phyloP scores from a whole-genome alignment of 208 protist species.

The Leishmania martiniquensis region DNA sequence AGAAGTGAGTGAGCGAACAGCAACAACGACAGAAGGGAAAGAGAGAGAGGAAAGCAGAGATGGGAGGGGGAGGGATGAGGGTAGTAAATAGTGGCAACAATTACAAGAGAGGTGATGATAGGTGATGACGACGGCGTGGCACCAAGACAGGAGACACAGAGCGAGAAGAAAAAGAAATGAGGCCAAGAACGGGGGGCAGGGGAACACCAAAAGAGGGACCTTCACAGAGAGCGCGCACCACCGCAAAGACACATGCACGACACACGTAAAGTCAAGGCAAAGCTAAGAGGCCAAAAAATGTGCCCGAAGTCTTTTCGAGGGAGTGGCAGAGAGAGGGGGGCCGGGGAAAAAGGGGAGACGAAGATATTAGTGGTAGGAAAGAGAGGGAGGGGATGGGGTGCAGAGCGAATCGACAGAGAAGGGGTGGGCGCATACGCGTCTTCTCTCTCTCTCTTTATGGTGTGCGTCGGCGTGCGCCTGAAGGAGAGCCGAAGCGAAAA shows the following conservation, averaged over 20 bases:
- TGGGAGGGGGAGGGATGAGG: not conserved
- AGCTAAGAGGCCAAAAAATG: not conserved
- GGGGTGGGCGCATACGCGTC: no score
- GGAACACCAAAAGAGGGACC: no score
- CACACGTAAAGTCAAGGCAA: not conserved
- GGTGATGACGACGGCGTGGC: not conserved
- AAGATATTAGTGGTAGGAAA: not conserved
- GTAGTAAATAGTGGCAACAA: not conserved
- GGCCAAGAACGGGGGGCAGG: not conserved
- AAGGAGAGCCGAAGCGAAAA: not conserved
- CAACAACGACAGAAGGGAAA: not conserved
- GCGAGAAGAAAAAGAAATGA: conserved; percentile 1
- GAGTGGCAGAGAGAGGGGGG: not conserved
- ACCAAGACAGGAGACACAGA: not conserved
- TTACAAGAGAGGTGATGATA: not conserved
- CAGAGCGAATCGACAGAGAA: not conserved
- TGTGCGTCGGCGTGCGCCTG: not conserved
- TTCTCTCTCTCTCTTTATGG: no score
- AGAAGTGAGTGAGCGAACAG: not conserved
- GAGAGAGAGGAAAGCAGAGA: not conserved
- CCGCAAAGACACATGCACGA: not conserved
- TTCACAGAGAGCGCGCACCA: not conserved
- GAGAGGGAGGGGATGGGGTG: not conserved
- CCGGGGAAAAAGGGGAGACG: not conserved
- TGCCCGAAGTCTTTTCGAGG: conserved; percentile 1